Evolutionary conservation across 495 filamentous ascomycete species (phyloP).

Genomic region (Bryoglossum gracile): DNA sequence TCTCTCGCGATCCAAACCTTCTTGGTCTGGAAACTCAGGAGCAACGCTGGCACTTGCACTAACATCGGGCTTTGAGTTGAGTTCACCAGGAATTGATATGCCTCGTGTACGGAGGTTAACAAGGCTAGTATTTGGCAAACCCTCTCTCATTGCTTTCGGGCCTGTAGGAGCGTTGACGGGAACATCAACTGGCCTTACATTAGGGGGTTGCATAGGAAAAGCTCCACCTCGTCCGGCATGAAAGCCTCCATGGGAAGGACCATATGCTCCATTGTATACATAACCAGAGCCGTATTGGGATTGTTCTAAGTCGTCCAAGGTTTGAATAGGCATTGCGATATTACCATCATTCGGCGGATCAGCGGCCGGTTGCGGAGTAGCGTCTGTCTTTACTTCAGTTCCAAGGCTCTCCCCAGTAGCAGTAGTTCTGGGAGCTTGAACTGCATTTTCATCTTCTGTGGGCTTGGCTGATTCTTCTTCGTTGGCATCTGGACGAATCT

Average conservation of each 20-base stretch:
- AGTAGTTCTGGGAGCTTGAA: not conserved
- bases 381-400: slow-evolving; percentile 6
- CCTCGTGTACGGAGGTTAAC: slow-evolving; percentile 40
- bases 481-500: slow-evolving; percentile 30
- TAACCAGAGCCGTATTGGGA: not conserved
- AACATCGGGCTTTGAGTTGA: slow-evolving; percentile 9
- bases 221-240: slow-evolving; percentile 14
- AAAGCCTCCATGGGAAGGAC: slow-evolving; percentile 6
- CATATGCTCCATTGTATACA: slow-evolving; percentile 7
- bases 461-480: slow-evolving; percentile 12
- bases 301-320: slow-evolving; percentile 18
- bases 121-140: slow-evolving; percentile 69
- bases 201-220: slow-evolving; percentile 17
- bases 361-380: not conserved
- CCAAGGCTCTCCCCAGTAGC: not conserved
- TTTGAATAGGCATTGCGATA: slow-evolving; percentile 20
- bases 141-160: slow-evolving; percentile 87
- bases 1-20: slow-evolving; percentile 15
- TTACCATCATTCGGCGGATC: not conserved
- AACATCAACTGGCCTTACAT: slow-evolving; percentile 31
- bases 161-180: slow-evolving; percentile 73
- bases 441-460: slow-evolving; percentile 13
- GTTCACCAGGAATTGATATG: slow-evolving; percentile 6
- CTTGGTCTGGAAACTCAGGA: slow-evolving; percentile 16
- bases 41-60: slow-evolving; percentile 18